Base-by-base conservation (phyloP, 805 yeast genomes). In the Teunomyces aglyptinius region DNA sequence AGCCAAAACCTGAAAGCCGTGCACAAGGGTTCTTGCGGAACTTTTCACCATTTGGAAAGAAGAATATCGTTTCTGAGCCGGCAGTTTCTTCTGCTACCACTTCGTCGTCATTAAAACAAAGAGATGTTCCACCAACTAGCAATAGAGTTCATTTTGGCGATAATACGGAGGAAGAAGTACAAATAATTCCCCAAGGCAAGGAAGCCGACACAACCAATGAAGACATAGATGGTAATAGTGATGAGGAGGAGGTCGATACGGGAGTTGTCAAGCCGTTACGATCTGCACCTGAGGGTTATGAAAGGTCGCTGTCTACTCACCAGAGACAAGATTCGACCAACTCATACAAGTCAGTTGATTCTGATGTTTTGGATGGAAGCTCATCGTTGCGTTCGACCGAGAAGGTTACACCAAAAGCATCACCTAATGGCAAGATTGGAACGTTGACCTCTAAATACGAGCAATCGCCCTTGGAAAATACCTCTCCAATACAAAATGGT, bases 371-470 rank as follows among this genome's bases (percentile, higher is more conserved):
- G 19, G 22, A 26, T 7, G 22, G 18, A 20, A 12, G 20, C 10
- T 32, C 39, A 36, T 36, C 39, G 12, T 12, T 36, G n/a, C 39
- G 22, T 12, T 36, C 39, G 5, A n/a, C 18, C 8, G 35, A 31
- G 8, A 19, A 24, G 27, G 31, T 35, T 20, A 32, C 48, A 43
- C 41, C 50, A 13, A 32, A 31, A 31, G 47, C 41, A 15, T 48
- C 54, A 8, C 57, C 60, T 19, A 44, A 49, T 16, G 50, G 50
- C 32, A 54, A 50, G 43, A 48, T 59, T 36, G 49, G 46, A 34
- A 48, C 54, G 6, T 49, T 62, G 46, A 55, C 66, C 5, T 59
- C 67, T 3, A 64, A 52, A 44, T 58, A 57, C 44, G 64, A 59
- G 42, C 51, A 15, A 22, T 38, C 48, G n/a, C 29, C 39, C 6